phyloP scores from a whole-genome alignment of 306 rosid genomes.

The Acacia acuminata region DNA sequence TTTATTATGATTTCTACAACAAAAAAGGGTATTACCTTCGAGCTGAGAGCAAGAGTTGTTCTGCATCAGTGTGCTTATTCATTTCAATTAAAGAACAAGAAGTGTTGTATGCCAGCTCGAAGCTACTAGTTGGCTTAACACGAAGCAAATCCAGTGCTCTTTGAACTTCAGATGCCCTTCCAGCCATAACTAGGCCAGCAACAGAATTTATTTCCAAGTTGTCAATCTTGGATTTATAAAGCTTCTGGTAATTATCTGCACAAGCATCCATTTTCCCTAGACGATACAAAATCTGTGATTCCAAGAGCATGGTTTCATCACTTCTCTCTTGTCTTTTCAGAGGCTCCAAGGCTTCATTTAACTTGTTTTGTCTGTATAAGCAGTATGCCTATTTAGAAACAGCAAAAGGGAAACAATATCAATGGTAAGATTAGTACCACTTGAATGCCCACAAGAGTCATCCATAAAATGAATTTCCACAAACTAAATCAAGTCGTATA shows the following conservation, averaged over 20 bases:
- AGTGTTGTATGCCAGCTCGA: slow-evolving; percentile 91
- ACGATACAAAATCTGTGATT: slow-evolving; percentile 91
- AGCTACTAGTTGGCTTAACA: slow-evolving; percentile 82
- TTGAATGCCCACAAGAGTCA: neutral
- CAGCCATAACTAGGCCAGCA: slow-evolving; percentile 81
- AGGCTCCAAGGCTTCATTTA: slow-evolving; percentile 78
- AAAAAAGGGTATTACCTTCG: slow-evolving; percentile 61
- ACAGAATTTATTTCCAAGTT: slow-evolving; percentile 79
- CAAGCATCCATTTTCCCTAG: slow-evolving; percentile 89
- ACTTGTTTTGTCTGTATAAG: slow-evolving; percentile 92
- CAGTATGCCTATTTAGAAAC: slow-evolving; percentile 80
- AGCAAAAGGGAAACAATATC: slow-evolving; percentile 28
- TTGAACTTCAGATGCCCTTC: slow-evolving; percentile 84
- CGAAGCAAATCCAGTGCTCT: slow-evolving; percentile 72
- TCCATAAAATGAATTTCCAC: slow-evolving; percentile 14
- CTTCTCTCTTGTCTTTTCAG: slow-evolving; percentile 61
- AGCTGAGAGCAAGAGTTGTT: slow-evolving; percentile 80
- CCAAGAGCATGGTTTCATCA: slow-evolving; percentile 67
- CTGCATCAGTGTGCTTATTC: slow-evolving; percentile 79
- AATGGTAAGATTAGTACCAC: slow-evolving; percentile 18
- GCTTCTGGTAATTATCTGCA: slow-evolving; percentile 84
- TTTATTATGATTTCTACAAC: slow-evolving; percentile 24
- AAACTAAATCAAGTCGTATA: neutral
- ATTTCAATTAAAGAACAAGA: slow-evolving; percentile 84
- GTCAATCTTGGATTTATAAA: slow-evolving; percentile 77